Base-by-base conservation (phyloP, 495 filamentous ascomycete species). In the Aspergillus sclerotioniger region DNA sequence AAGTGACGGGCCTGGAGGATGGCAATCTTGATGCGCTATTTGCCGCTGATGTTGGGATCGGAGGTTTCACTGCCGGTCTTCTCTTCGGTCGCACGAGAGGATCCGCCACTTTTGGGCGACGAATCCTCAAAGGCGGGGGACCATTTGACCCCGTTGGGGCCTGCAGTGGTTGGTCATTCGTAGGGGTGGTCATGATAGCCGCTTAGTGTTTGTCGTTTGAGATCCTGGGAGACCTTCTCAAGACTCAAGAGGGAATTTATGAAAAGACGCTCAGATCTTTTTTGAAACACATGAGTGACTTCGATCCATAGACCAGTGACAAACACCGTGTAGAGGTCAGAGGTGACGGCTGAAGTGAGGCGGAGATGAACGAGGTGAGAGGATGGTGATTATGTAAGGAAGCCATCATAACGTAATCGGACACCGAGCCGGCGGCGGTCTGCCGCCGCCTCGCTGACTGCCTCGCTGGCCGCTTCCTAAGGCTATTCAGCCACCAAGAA, bases 1-100 rank as follows among this genome's bases (percentile, higher is more conserved):
- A 54, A 3, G 45, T 10, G 8, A 53, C 60, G 16, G 65, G 66
- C 49, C 63, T 65, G 15, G 69, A 31, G 10, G 74, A 64, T 47
- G 71, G 57, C 29, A 69, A 63, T 50, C 69, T 72, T 9, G 51
- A 51, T 19, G 69, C 48, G 28, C 57, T 51, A 33, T 54, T 65
- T 12, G 57, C 62, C 3, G 37, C 37, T 6, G 64, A 54, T 5
- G 62, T 29, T 46, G 64, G 52, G 51, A 60, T 66, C 9, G 70
- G 43, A 51, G 78, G 69, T 35, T 62, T 74, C n/a, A 61, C 21
- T 3, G 43, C 49, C 28, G 70, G 69, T 48, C 64, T 72, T 58
- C 78, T 84, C 67, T 89, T 90, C 21, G 84, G 81, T 53, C 87
- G 78, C 19, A 89, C 83, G 15, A 91, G 72, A 3, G 90, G 89